These are phyloP conservation scores for Aureobasidium uvarum DNA, from an alignment of 2,329 filamentous ascomycete species.

Conservation along the genomic window DNA sequence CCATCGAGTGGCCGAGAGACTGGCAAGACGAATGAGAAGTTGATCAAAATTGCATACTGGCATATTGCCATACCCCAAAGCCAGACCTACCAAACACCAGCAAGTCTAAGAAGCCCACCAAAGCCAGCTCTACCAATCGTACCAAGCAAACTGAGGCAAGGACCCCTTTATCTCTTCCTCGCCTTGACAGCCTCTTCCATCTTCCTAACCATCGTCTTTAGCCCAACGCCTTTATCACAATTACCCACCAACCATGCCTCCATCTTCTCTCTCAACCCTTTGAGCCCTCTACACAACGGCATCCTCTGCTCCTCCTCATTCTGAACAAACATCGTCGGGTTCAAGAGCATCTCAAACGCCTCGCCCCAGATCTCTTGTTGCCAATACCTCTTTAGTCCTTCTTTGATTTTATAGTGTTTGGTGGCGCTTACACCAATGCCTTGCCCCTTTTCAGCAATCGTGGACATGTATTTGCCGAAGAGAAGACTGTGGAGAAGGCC, in stretches of 20 bases:
- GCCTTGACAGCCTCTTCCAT: slow-evolving; percentile 67
- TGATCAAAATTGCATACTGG: no score
- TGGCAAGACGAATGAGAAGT: background rate
- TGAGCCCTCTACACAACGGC: slow-evolving; percentile 72
- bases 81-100: background rate
- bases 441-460: slow-evolving; percentile 54
- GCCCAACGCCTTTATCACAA: slow-evolving; percentile 70
- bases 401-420: slow-evolving; percentile 74
- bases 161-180: slow-evolving; percentile 32
- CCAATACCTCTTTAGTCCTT: slow-evolving; percentile 92
- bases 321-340: slow-evolving; percentile 67
- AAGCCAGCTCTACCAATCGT: background rate
- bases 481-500: slow-evolving; percentile 84
- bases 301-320: slow-evolving; percentile 65
- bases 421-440: slow-evolving; percentile 54
- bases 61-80: no score
- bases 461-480: slow-evolving; percentile 95
- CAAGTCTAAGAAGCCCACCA: background rate
- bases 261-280: slow-evolving; percentile 70
- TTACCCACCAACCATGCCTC: slow-evolving; percentile 78
- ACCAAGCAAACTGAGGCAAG: background rate
- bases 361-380: slow-evolving; percentile 86
- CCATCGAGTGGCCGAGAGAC: no score
- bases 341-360: slow-evolving; percentile 81
- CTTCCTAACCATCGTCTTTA: slow-evolving; percentile 57